Conservation (phyloP, 2,329 filamentous ascomycete species). For the Coccinonectria pachysandricola region DNA sequence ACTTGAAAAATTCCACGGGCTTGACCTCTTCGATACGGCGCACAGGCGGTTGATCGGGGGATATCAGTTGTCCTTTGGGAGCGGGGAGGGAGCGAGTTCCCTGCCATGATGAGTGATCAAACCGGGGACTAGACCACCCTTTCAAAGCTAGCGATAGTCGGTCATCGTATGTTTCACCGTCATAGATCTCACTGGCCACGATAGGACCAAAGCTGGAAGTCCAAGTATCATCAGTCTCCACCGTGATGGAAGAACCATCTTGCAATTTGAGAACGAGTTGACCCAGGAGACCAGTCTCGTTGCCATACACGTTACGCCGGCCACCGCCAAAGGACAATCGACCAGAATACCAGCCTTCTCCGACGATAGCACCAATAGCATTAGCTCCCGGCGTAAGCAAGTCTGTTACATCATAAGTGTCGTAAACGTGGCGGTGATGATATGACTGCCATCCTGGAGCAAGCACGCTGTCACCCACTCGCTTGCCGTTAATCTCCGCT, state of each 20-base stretch:
- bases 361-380: conserved; percentile 29
- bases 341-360: conserved; percentile 35
- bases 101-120: too few species aligned
- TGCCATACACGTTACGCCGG: conserved; percentile 6
- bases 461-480: conserved; percentile 28
- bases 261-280: conserved; percentile 3
- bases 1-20: conserved; percentile 21
- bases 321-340: conserved; percentile 17
- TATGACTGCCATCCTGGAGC: conserved; percentile 43
- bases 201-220: conserved; percentile 22
- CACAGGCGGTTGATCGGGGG: conserved; percentile 35
- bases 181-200: conserved; percentile 33
- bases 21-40: conserved; percentile 23
- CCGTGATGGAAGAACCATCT: background rate
- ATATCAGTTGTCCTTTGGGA: conserved; percentile 28
- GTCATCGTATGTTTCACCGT: conserved; percentile 40
- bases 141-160: conserved; percentile 18
- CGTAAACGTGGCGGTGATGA: conserved; percentile 34
- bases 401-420: conserved; percentile 38
- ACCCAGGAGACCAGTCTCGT: conserved; percentile 2
- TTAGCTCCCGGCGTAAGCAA: conserved; percentile 22
- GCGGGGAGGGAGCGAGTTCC: conserved; percentile 4
- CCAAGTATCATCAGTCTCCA: conserved; percentile 28
- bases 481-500: conserved; percentile 32
- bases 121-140: background rate